Conservation (phyloP, 1,284 basidiomycete genomes). For the Kalmanozyma brasiliensis region DNA sequence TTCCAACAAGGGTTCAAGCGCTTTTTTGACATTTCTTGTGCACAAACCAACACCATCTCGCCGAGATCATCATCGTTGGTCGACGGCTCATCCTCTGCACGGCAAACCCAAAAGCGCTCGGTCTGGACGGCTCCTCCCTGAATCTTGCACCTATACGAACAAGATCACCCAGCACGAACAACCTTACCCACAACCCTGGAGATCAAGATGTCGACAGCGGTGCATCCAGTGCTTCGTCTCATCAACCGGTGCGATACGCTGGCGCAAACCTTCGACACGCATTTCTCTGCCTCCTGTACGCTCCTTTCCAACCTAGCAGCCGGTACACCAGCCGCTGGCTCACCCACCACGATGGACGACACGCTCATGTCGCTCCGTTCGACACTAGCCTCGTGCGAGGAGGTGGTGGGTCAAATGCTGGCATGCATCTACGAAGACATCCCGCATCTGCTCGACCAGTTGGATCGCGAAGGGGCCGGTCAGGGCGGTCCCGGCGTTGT, state of each 20-base stretch:
- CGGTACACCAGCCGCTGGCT: not conserved
- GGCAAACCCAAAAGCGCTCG: too few species aligned
- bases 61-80: too few species aligned
- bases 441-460: conserved; percentile 50
- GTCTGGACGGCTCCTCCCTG: too few species aligned
- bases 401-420: conserved; percentile 19
- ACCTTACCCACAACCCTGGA: too few species aligned
- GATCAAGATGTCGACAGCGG: too few species aligned
- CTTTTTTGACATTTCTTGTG: too few species aligned
- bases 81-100: too few species aligned
- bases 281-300: conserved; percentile 9
- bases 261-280: conserved; percentile 25
- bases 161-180: too few species aligned
- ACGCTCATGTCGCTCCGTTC: conserved; percentile 13
- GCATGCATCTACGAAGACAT: conserved; percentile 27
- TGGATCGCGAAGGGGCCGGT: conserved; percentile 38
- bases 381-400: conserved; percentile 26
- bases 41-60: too few species aligned
- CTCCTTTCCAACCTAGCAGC: conserved; percentile 10
- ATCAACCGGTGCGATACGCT: conserved; percentile 40
- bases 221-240: conserved; percentile 41
- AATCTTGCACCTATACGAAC: too few species aligned
- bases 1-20: too few species aligned
- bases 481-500: conserved; percentile 1
- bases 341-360: conserved; percentile 11